Evolutionary conservation across 768 basidiomycete genomes (phyloP).

Genomic region (Collybia mongolica): DNA sequence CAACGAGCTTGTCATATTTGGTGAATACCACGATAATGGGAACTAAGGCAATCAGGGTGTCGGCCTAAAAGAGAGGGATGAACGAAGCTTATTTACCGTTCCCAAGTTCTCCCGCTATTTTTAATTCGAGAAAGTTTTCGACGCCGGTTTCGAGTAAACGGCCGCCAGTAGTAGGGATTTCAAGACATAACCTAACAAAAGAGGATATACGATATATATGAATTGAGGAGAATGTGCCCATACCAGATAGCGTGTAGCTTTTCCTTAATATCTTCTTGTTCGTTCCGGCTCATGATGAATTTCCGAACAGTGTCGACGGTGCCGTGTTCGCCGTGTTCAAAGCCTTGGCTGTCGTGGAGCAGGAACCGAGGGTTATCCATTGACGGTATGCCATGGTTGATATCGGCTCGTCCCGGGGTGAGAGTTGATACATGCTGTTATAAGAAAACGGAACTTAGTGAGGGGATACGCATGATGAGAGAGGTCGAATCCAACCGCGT

Average conservation of each 20-base stretch:
- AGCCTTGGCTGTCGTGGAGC: constrained; percentile 29
- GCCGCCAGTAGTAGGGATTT: constrained; percentile 16
- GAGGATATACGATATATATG: too few relatives aligned
- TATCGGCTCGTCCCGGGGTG: constrained; percentile 20
- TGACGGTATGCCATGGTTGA: constrained; percentile 19
- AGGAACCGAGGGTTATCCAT: constrained; percentile 21
- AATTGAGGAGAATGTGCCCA: neutral
- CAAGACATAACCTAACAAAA: constrained; percentile 21
- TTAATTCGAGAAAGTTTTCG: constrained; percentile 19
- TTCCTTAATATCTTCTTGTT: constrained; percentile 7
- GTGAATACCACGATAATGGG: constrained; percentile 30
- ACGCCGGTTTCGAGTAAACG: constrained; percentile 20
- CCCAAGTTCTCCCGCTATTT: neutral
- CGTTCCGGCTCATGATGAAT: constrained; percentile 16
- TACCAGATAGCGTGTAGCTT: constrained; percentile 28
- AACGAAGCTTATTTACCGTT: too few relatives aligned
- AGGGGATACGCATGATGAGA: too few relatives aligned
- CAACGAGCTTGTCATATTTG: constrained; percentile 25
- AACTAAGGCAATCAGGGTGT: constrained; percentile 2
- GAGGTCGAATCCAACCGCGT: neutral
- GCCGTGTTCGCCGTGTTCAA: constrained; percentile 22
- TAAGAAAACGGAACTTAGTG: neutral
- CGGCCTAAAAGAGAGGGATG: too few relatives aligned
- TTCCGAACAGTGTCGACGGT: constrained; percentile 17
- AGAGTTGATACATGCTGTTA: constrained; percentile 18